These are phyloP conservation scores for Aspergillus candidus DNA, from an alignment of 2,329 filamentous ascomycete species.

Conservation along the genomic window DNA sequence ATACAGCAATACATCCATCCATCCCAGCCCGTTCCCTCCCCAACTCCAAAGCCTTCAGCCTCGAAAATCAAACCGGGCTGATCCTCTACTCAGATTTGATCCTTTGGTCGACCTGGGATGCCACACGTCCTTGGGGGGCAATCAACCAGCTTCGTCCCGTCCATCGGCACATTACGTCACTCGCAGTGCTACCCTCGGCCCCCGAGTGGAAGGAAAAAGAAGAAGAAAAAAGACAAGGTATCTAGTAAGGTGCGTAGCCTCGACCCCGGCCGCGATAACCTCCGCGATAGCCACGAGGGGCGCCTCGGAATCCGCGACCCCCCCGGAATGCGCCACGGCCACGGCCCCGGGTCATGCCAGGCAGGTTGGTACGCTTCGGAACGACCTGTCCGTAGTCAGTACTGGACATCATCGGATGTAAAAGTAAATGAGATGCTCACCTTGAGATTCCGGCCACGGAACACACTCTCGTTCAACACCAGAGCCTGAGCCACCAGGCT, in stretches of 20 bases:
- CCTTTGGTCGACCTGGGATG: no score
- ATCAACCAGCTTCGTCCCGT: no score
- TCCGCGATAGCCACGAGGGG: slow-evolving; percentile 53
- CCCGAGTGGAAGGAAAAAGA: no score
- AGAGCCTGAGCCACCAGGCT: slow-evolving; percentile 87
- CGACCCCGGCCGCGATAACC: slow-evolving; percentile 44
- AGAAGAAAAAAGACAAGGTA: no score
- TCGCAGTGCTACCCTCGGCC: no score
- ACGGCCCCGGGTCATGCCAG: slow-evolving; percentile 79
- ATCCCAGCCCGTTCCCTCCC: slow-evolving; percentile 15
- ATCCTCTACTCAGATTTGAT: slow-evolving; percentile 2
- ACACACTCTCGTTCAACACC: slow-evolving; percentile 91
- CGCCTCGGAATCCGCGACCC: slow-evolving; percentile 45
- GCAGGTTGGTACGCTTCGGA: slow-evolving; percentile 93
- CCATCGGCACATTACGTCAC: no score
- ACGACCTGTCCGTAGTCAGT: slow-evolving; percentile 52
- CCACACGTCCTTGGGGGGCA: no score
- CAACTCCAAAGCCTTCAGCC: slow-evolving; percentile 26
- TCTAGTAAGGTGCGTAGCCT: slow-evolving; percentile 43
- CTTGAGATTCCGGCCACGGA: slow-evolving; percentile 93
- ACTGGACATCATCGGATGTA: neutral
- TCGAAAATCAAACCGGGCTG: slow-evolving; percentile 14
- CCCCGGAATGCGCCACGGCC: slow-evolving; percentile 48
- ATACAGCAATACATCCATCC: slow-evolving; percentile 22
- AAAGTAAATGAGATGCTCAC: slow-evolving; percentile 44